Base-by-base conservation (phyloP, 768 basidiomycete genomes). In the Phlegmacium glaucopus region DNA sequence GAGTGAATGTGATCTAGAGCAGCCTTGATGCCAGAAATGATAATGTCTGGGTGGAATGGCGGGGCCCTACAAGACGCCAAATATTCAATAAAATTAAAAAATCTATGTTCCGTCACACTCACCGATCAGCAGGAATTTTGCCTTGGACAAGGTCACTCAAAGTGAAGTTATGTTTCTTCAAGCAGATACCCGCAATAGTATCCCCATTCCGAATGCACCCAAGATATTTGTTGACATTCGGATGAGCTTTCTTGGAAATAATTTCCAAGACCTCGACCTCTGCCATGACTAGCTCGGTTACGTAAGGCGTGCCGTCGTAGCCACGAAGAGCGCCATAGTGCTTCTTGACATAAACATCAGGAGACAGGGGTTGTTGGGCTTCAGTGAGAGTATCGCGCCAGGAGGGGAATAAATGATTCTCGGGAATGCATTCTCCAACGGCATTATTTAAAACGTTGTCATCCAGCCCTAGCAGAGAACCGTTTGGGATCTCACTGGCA, bases 1-100 rank as follows among this genome's bases (percentile, higher is more conserved):
- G 29, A 46, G 43, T 62, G 62, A 17, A 65, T 42, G 38, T 53
- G 53, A 15, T 41, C 26, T 9, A 65, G 32, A 6, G 55, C 63
- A 6, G 44, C 47, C 6, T 27, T 29, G 17, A 64, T 54, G 16
- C 52, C 56, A 16, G 39, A 39, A 7, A 52, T 30, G 10, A 57
- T 30, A 11, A 22, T 11, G 12, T 49, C 48, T 7, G 37, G 25
- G 30, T 54, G 39, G 32, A 54, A 49, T 10, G 48, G 52, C 9
- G 53, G 56, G 16, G 22, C 22, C 45, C 51, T 50, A n/a, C n/a
- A n/a, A 30, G 30, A 32, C 30, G 30, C 30, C 30, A 32, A 17
- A n/a, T n/a, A 39, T 32, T 12, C 4, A 39, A 18, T 29, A 27
- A 36, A 44, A 16, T 32, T 16, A 37, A 36, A 35, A 28, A 15